Base-by-base conservation (phyloP, 2,329 filamentous ascomycete genomes). In the Xylariaceae sp. region DNA sequence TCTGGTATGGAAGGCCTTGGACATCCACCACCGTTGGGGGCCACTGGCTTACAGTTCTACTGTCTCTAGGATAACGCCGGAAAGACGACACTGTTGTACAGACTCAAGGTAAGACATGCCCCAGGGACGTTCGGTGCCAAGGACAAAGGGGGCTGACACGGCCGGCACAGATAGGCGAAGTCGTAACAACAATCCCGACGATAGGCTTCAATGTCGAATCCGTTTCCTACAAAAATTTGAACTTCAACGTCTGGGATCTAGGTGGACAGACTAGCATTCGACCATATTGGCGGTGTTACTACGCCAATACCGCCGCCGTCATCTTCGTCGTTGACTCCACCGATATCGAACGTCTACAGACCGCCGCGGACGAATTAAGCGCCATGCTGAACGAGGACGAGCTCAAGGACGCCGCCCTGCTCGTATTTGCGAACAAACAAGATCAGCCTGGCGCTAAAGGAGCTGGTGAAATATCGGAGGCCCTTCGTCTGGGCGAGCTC, bases 151-250 rank as follows among this genome's bases (percentile, higher is more conserved):
- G 48, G 43, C 55, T 47, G 14, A 57, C 43, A 16, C 47, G 14
- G 6, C 31, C 19, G 22, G 7, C 54, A 55, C 69, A 97, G 90
- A 96, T 99, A 68, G 94, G 94, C 69, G 94, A 99, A 72, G 94
- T 99, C 42, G 94, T 99, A 61, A 97, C 94, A 56, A 99, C 94
- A 65, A 97, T 97, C 80, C 94, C 94, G 17, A 99, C 94, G 49
- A 97, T 99, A 71, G 94, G 94, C 56, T 99, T 99, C 80, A 99
- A 99, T 72, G 94, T 99, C 65, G 94, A 99, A 75, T 96, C 91
- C 18, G 94, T 99, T 59, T 94, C 91, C 64, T 99, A 99, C 80
- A 93, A 93, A 73, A 97, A 97, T 71, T 82, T 99, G 57, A 96
- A 97, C 73, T 96, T 99, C 72, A 97, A 97, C 69, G 94, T 99